Conservation (phyloP, 345 rosid species). For the Limnanthes douglasii region DNA sequence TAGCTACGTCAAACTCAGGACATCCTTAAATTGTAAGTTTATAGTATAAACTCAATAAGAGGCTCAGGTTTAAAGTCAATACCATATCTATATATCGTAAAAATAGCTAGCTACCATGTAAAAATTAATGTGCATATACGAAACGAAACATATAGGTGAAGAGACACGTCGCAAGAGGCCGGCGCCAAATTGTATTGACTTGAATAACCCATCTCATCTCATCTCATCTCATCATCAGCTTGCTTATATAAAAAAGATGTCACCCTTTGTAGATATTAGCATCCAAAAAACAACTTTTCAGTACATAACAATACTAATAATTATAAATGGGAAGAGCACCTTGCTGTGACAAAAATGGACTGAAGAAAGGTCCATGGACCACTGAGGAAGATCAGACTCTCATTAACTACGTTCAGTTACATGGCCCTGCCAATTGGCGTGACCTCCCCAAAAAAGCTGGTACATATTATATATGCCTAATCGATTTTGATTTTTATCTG, state of each 20-base stretch:
- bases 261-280: background rate
- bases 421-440: conserved; percentile 69
- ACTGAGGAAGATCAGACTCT: conserved; percentile 65
- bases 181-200: conserved; percentile 40
- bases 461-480: conserved; percentile 6
- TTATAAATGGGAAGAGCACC: conserved; percentile 63
- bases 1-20: conserved; percentile 1
- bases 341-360: conserved; percentile 66
- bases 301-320: background rate
- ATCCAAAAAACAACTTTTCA: background rate
- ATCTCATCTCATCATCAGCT: conserved; percentile 5
- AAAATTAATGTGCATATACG: background rate
- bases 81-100: background rate
- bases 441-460: conserved; percentile 70
- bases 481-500: background rate
- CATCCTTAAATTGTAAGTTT: conserved; percentile 7
- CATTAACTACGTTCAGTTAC: conserved; percentile 34
- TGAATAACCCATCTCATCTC: conserved; percentile 6
- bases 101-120: too few relatives aligned
- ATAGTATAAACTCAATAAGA: background rate
- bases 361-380: conserved; percentile 86
- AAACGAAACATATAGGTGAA: background rate
- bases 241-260: too few relatives aligned
- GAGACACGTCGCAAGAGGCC: conserved; percentile 11
- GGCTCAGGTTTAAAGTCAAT: conserved; percentile 13